phyloP scores from a whole-genome alignment of 2,329 filamentous ascomycete genomes.

The Penicillium sp. region DNA sequence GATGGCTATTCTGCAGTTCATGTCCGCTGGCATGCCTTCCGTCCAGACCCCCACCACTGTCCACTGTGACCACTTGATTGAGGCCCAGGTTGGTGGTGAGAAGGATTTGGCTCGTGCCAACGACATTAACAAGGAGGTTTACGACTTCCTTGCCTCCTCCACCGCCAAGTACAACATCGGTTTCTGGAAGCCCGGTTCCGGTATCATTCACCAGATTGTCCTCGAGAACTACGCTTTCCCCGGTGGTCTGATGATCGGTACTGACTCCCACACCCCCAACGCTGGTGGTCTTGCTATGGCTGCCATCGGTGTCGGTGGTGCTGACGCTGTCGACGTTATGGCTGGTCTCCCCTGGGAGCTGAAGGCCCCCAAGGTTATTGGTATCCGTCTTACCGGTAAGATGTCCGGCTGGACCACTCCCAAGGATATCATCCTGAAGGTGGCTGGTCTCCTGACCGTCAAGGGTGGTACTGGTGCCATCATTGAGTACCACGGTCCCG shows the following conservation, averaged over 20 bases:
- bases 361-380: slow-evolving; percentile 79
- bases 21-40: slow-evolving; percentile 94
- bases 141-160: slow-evolving; percentile 90
- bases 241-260: slow-evolving; percentile 95
- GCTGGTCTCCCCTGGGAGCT: slow-evolving; percentile 97
- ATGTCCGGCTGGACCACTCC: slow-evolving; percentile 89
- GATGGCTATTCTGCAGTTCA: slow-evolving; percentile 99
- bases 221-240: slow-evolving; percentile 99
- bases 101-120: slow-evolving; percentile 93
- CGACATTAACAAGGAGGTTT: slow-evolving; percentile 98
- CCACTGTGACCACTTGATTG: slow-evolving; percentile 99
- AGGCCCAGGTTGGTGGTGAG: slow-evolving; percentile 87
- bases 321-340: slow-evolving; percentile 93
- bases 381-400: slow-evolving; percentile 55
- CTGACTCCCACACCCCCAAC: slow-evolving; percentile 96
- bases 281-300: slow-evolving; percentile 92
- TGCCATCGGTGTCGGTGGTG: slow-evolving; percentile 95
- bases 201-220: slow-evolving; percentile 99
- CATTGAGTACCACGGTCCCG: slow-evolving; percentile 90
- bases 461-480: slow-evolving; percentile 91
- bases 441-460: slow-evolving; percentile 88
- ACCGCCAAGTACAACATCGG: slow-evolving; percentile 99
- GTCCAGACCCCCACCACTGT: slow-evolving; percentile 95
- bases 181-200: slow-evolving; percentile 98
- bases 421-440: slow-evolving; percentile 90